These are phyloP conservation scores for Cicer judaicum DNA, from an alignment of 306 rosid species.

Conservation along the genomic window DNA sequence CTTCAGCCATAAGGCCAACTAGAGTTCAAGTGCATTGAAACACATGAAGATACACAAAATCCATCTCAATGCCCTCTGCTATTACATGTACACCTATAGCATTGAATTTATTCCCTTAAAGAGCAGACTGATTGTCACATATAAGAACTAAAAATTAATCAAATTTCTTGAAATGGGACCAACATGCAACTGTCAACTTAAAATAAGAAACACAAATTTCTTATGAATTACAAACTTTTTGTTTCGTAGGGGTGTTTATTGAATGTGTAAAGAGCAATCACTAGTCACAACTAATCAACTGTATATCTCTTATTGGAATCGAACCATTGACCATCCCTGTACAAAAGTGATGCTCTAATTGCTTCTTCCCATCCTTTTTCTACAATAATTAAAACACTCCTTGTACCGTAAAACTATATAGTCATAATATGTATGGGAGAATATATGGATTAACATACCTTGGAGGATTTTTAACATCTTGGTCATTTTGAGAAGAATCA, in stretches of 20 bases:
- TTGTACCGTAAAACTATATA: not conserved
- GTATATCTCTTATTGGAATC: not conserved
- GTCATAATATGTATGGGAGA: not conserved
- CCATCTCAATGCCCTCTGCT: not conserved
- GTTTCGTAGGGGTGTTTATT: not conserved
- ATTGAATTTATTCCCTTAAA: not conserved
- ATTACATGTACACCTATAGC: not conserved
- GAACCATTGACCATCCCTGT: not conserved
- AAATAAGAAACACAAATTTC: not conserved
- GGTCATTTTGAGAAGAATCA: conserved; percentile 17
- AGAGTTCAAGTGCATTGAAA: not conserved
- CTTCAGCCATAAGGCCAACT: not conserved
- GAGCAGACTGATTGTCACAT: not conserved
- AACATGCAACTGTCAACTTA: not conserved
- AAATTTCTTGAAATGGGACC: not conserved
- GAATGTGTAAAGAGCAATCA: not conserved
- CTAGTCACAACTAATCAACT: not conserved
- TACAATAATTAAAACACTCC: too few relatives aligned
- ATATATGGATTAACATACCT: not conserved
- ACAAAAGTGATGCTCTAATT: not conserved
- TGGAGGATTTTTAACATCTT: not conserved
- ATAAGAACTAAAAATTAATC: not conserved
- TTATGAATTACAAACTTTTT: not conserved
- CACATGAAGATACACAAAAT: not conserved
- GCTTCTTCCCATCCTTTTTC: not conserved